Base-by-base conservation (phyloP, 768 basidiomycete species). In the Russula sp. region DNA sequence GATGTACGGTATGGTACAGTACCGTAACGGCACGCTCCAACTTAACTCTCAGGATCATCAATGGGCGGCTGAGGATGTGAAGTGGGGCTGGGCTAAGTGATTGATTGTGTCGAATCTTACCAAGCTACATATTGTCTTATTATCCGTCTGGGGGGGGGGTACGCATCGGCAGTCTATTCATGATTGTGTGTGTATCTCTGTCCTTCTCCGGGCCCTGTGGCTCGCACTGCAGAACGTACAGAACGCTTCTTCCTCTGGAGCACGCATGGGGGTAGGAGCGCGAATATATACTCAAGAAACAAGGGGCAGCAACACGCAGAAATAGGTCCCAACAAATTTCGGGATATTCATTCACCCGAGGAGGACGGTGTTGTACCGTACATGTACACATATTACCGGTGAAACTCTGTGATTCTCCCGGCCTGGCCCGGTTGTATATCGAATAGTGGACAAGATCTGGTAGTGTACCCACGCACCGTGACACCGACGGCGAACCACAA, bases 331-430 rank as follows among this genome's bases (percentile, higher is more conserved):
- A 42, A 56, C 27, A 45, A 45, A 34, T 31, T 56, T 56, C 55
- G 16, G 56, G 56, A 37, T 47, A 20, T 47, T 37, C 10, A 22
- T 57, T 57, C 56, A 35, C 45, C 56, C 56, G 44, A 44, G 52
- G 11, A 11, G 27, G 14, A 22, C 27, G 8, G 27, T 39, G 20
- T 37, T 8, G 9, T 37, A 27, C 27, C 27, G 27, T 27, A 27
- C 27, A 27, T 27, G 27, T 27, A 27, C 27, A 27, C 27, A 27
- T 27, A 27, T 27, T 27, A 27, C 27, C 27, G 27, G 27, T 27
- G 27, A 37, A 37, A 37, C 35, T 37, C 35, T 37, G 35, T 27
- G 27, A 27, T 27, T 27, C 27, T 27, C 27, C 27, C 27, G 27
- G 27, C 27, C 27, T 2, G 27, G 27, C 27, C 27, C 27, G 27